Percentiles rank a stretch among this genome's conserved stretches.
Evolutionary conservation across 2,329 filamentous ascomycete genomes (phyloP).

Genomic region (Aspergillus fumigatiaffinis): DNA sequence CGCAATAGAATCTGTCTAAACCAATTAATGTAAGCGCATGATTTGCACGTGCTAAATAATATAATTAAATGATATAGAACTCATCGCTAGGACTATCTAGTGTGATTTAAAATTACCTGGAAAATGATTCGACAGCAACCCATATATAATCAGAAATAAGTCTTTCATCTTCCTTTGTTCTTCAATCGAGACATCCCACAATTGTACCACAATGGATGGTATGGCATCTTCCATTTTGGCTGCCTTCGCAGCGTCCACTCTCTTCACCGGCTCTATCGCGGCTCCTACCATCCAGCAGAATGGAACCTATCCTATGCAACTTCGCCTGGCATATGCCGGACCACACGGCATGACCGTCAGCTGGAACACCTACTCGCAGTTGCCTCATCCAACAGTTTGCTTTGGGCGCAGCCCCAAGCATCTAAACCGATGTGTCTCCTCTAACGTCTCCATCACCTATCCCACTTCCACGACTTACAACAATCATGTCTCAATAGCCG

Average conservation of each 20-base stretch:
- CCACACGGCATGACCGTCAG: conserved; percentile 16
- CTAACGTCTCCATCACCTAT: background rate
- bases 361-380: conserved; percentile 34
- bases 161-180: too few species aligned
- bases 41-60: background rate
- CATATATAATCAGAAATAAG: too few species aligned
- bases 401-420: conserved; percentile 22
- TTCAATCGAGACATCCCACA: too few species aligned
- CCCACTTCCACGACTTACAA: background rate
- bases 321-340: conserved; percentile 17
- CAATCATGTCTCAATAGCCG: conserved; percentile 21
- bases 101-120: background rate
- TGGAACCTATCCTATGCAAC: background rate
- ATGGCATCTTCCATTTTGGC: background rate
- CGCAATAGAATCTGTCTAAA: too few species aligned
- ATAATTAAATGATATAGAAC: too few species aligned
- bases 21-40: background rate
- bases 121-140: too few species aligned
- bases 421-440: conserved; percentile 12
- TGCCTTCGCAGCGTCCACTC: background rate
- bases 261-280: background rate
- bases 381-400: conserved; percentile 24
- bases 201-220: background rate
- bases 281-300: background rate
- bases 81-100: background rate